Conservation (phyloP, 257 asterid species). For the Jaltomata sinuosa region DNA sequence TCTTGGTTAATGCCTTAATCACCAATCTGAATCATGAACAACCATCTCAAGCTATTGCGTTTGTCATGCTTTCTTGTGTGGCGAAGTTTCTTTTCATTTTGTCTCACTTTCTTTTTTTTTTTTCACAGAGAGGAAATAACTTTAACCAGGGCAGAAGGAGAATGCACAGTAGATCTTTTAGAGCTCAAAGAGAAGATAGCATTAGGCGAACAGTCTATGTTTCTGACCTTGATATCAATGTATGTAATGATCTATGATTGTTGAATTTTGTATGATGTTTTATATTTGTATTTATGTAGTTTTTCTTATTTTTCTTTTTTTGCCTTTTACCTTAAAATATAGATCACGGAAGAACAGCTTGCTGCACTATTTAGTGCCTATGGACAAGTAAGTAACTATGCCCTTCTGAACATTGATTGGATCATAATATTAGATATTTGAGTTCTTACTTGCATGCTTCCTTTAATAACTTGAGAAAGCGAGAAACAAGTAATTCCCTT, state of each 20-base stretch:
- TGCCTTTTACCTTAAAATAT: conserved; percentile 6
- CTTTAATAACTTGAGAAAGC: neutral
- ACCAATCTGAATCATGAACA: neutral
- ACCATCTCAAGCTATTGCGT: neutral
- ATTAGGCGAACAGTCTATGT: conserved; percentile 69
- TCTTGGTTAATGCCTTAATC: neutral
- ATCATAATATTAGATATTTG: neutral
- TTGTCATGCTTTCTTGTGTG: neutral
- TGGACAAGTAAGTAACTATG: conserved; percentile 64
- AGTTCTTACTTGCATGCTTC: neutral
- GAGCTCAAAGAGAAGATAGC: conserved; percentile 68
- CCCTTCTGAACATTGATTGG: neutral
- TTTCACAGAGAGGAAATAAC: conserved; percentile 47
- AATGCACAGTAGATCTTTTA: conserved; percentile 39
- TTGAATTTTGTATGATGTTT: neutral
- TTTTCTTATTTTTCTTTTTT: neutral
- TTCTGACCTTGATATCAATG: conserved; percentile 58
- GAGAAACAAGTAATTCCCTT: neutral
- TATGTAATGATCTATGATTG: conserved; percentile 13
- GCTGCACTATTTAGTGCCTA: conserved; percentile 71
- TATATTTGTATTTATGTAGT: conserved; percentile 6
- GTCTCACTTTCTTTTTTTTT: conserved; percentile 4
- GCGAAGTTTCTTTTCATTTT: neutral
- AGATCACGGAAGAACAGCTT: conserved; percentile 92
- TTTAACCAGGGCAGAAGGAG: conserved; percentile 44